Percentiles rank a stretch among this genome's conserved stretches.
Evolutionary conservation across 352 stramenopile genomes (phyloP).

Genomic region (Pythium brachiatum): DNA sequence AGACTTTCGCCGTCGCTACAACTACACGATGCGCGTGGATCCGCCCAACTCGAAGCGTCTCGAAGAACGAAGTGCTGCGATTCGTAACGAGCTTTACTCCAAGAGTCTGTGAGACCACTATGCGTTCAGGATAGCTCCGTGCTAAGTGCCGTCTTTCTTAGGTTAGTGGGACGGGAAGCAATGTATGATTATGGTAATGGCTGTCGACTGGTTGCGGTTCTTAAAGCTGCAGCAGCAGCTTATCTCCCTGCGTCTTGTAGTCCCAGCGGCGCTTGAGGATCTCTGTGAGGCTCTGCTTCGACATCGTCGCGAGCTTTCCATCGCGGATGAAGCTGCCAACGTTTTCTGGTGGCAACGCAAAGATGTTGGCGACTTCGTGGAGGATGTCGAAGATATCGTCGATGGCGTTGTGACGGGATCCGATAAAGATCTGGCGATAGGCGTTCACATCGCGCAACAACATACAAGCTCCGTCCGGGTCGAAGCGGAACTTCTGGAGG

Average conservation of each 20-base stretch:
- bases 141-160: neutral
- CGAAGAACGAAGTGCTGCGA: conserved; percentile 78
- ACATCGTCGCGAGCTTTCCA: conserved; percentile 63
- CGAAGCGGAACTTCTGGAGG: conserved; percentile 73
- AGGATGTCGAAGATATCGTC: conserved; percentile 76
- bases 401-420: conserved; percentile 38
- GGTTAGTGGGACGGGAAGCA: neutral
- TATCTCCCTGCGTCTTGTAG: conserved; percentile 79
- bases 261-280: conserved; percentile 80
- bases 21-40: conserved; percentile 87
- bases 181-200: conserved; percentile 3
- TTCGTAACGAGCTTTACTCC: conserved; percentile 82
- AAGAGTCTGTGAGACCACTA: conserved; percentile 59
- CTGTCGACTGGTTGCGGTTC: neutral
- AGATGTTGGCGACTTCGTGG: conserved; percentile 80
- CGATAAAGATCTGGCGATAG: conserved; percentile 65
- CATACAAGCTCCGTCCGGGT: conserved; percentile 79
- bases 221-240: conserved; percentile 52
- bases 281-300: conserved; percentile 52
- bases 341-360: conserved; percentile 73
- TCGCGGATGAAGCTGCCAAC: conserved; percentile 75
- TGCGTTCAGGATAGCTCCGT: neutral
- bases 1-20: conserved; percentile 88
- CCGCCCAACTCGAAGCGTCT: conserved; percentile 84
- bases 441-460: conserved; percentile 76